Base-by-base conservation (phyloP, 2,329 filamentous ascomycete species). In the Colletotrichum musicola region DNA sequence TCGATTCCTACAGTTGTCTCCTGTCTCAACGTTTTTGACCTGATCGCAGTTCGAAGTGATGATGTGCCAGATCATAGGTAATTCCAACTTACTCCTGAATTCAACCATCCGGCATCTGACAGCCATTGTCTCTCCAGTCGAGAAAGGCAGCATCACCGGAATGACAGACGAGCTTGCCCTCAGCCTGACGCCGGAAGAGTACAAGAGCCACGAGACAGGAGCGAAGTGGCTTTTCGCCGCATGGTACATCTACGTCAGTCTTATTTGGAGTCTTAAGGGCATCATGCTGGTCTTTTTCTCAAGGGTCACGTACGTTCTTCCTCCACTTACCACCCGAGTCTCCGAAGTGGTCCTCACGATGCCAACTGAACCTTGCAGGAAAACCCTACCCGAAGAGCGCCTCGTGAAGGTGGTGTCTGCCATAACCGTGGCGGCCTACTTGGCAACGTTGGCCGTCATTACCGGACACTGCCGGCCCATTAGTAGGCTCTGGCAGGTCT, bases 1-100 rank as follows among this genome's bases (percentile, higher is more conserved):
- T 68, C n/a, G 6, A 20, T 2, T 22, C 10, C 5, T 35, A 13
- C 7, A 22, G 18, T 3, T 13, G 42, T 10, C 4, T 7, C 1
- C n/a, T 12, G 6, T 5, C 5, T 6, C 12, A 4, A 35, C 1
- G 20, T 7, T 14, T 6, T 16, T 55, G 20, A n/a, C 58, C 64
- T 58, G 20, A 64, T 18, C 16, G 16, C 40, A 68, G 60, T 54
- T 68, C 14, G 64, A 68, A 35, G 64, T 68, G 13, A 68, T 68
- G 64, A 64, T 68, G 64, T 68, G 64, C 20, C 64, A 68, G 6
- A 68, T 68, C 38, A 68, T 68, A 25, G 60, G 64, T 68, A 64
- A 51, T 16, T 16, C 5, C 30, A 4, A 35, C 30, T 5, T 1
- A 1, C 18, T 18, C 16, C 6, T 9, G 7, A n/a, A n/a, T 12